These are phyloP conservation scores for Cutaneotrichosporon mucoides DNA, from an alignment of 1,284 basidiomycete genomes.

Conservation along the genomic window DNA sequence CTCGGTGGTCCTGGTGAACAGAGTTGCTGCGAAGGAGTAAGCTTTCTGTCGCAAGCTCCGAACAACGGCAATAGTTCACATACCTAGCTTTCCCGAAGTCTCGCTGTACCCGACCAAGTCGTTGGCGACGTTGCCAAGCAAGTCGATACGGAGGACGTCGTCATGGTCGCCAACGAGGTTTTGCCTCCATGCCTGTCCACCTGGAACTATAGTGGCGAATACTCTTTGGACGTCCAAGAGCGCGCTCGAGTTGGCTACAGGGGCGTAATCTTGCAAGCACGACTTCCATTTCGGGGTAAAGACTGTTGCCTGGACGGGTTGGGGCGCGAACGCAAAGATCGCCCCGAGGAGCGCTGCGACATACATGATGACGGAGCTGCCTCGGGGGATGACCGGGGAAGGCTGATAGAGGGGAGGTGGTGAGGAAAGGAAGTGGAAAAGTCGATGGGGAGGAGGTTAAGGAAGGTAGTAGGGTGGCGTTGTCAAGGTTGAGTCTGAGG, in stretches of 20 bases:
- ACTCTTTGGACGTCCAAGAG: constrained; percentile 59
- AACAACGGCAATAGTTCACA: constrained; percentile 22
- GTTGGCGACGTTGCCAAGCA: constrained; percentile 30
- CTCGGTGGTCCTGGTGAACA: constrained; percentile 74
- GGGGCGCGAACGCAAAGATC: neutral
- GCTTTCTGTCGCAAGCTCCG: too few species aligned
- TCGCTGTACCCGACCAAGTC: constrained; percentile 61
- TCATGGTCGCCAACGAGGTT: constrained; percentile 37
- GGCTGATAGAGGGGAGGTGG: too few species aligned
- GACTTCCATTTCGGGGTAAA: constrained; percentile 28
- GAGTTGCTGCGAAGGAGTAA: constrained; percentile 58
- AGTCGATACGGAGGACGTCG: constrained; percentile 43
- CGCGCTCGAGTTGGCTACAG: constrained; percentile 17
- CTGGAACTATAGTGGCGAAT: constrained; percentile 65
- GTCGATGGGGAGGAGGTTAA: neutral
- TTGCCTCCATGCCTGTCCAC: constrained; percentile 39
- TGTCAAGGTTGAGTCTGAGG: too few species aligned
- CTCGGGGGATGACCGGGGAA: constrained; percentile 1
- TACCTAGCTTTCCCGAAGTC: constrained; percentile 62
- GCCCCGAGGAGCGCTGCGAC: constrained; percentile 8
- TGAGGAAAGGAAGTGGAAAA: neutral
- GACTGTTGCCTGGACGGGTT: constrained; percentile 17
- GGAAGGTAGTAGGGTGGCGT: neutral
- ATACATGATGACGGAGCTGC: constrained; percentile 6
- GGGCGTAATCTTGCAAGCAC: constrained; percentile 25